A percentile compares a stretch with the other conserved stretches of the same genome.
Conservation (phyloP, 805 yeast species). For the Hanseniaspora opuntiae region DNA sequence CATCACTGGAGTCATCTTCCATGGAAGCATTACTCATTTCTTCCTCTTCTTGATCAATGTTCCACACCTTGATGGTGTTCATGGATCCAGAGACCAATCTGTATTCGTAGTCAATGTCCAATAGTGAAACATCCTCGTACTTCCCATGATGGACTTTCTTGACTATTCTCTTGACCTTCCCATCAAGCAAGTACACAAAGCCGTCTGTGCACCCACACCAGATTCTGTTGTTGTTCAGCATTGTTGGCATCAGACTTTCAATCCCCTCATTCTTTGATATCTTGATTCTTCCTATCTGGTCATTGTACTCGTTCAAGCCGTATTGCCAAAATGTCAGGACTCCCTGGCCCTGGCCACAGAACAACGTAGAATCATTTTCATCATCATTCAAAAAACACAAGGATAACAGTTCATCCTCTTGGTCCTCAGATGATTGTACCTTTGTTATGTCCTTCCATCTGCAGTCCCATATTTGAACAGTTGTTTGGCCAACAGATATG, state of each 20-base stretch:
- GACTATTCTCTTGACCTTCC: conserved; percentile 46
- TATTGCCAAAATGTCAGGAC: conserved; percentile 77
- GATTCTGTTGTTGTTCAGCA: conserved; percentile 36
- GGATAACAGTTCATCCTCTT: conserved; percentile 80
- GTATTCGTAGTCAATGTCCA: conserved; percentile 73
- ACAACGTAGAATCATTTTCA: conserved; percentile 41
- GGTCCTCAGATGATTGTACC: conserved; percentile 63
- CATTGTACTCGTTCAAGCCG: conserved; percentile 50
- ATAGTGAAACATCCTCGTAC: conserved; percentile 57
- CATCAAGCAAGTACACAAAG: conserved; percentile 50
- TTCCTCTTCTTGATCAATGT: conserved; percentile 24
- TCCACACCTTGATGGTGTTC: conserved; percentile 73
- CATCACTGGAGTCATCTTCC: conserved; percentile 12
- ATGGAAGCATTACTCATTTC: conserved; percentile 18
- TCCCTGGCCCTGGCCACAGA: conserved; percentile 87
- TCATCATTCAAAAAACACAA: conserved; percentile 55
- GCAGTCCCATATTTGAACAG: conserved; percentile 63
- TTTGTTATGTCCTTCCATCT: conserved; percentile 36
- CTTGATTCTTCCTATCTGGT: conserved; percentile 67
- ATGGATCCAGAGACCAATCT: conserved; percentile 72
- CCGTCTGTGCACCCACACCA: conserved; percentile 81
- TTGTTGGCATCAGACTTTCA: conserved; percentile 48
- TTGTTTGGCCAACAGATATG: conserved; percentile 69
- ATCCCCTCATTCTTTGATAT: conserved; percentile 57
- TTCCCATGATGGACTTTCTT: conserved; percentile 55